phyloP scores from a whole-genome alignment of 345 rosid genomes.

The Lepidium aucheri region DNA sequence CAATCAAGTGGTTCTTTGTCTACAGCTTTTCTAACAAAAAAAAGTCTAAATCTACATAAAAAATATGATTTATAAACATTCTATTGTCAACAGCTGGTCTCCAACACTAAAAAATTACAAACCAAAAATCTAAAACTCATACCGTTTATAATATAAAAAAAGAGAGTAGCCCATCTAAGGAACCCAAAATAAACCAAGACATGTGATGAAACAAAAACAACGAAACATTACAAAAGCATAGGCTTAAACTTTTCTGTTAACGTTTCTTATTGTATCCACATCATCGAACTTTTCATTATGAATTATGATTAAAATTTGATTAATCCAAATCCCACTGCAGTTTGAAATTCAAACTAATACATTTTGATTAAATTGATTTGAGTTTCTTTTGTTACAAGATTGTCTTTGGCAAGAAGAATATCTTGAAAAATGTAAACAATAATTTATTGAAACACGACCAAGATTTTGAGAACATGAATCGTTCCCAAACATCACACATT shows the following conservation, averaged over 20 bases:
- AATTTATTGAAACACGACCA: slow-evolving; percentile 14
- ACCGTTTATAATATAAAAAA: no score
- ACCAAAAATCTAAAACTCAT: no score
- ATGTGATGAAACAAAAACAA: neutral
- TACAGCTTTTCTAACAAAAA: no score
- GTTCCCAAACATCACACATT: slow-evolving; percentile 13
- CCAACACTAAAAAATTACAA: no score
- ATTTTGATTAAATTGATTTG: neutral
- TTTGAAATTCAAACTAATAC: neutral
- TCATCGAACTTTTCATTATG: neutral
- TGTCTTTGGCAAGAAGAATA: neutral
- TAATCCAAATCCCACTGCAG: neutral
- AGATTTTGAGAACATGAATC: slow-evolving; percentile 20
- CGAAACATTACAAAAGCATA: neutral
- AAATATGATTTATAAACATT: no score
- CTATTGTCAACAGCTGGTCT: no score
- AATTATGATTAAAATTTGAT: neutral
- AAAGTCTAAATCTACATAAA: no score
- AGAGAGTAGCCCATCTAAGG: no score
- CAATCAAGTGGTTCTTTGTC: no score
- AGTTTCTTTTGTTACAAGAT: neutral
- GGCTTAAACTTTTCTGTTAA: neutral
- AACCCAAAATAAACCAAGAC: neutral
- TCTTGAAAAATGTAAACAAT: neutral
- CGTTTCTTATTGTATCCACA: neutral